Evolutionary conservation across 2,329 filamentous ascomycete species (phyloP), one percentile per base, ranked within the genome.

Genomic region (Fusarium fracticaudum): DNA sequence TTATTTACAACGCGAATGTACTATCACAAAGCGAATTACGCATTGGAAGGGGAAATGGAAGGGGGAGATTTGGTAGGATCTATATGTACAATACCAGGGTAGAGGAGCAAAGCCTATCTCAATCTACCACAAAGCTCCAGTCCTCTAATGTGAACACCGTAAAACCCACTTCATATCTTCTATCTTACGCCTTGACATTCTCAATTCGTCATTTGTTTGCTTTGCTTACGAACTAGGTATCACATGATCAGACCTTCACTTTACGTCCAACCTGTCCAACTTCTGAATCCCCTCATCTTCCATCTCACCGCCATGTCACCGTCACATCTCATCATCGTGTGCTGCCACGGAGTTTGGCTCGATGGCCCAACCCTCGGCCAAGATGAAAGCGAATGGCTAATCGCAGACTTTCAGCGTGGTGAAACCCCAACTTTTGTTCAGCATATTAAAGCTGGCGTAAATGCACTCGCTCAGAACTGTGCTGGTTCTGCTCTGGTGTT

Each of bases 291-390:
- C 69, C 26, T 67, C 69, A 54, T 41, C 26, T n/a, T 43, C 44
- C 48, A 69, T 31, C 47, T 76, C 75, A 67, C 31, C 33, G 26
- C 66, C 60, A 68, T 67, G 40, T 47, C 71, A 1, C 83, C 84
- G 35, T 82, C 81, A 10, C 87, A 93, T 73, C 87, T 97, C 17
- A 89, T 97, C 59, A 84, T 97, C 54, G 92, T 97, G 58, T 96
- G 94, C 85, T 95, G 94, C 80, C 94, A 97, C 83, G 93, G 91
- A 35, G 94, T 96, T 66, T 97, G 93, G 87, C 83, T 86, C 20
- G 91, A 91, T 33, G 90, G 91, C 0, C 84, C 86, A 5, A 81
- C 83, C 4, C 81, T 82, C 3, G 91, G 91, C 40, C 71, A 79
- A 26, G 83, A 88, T 67, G 90, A 92, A 78, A 71, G 83, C 11